These are phyloP conservation scores for Hortaea werneckii DNA, from an alignment of 2,329 filamentous ascomycete species.

Conservation along the genomic window DNA sequence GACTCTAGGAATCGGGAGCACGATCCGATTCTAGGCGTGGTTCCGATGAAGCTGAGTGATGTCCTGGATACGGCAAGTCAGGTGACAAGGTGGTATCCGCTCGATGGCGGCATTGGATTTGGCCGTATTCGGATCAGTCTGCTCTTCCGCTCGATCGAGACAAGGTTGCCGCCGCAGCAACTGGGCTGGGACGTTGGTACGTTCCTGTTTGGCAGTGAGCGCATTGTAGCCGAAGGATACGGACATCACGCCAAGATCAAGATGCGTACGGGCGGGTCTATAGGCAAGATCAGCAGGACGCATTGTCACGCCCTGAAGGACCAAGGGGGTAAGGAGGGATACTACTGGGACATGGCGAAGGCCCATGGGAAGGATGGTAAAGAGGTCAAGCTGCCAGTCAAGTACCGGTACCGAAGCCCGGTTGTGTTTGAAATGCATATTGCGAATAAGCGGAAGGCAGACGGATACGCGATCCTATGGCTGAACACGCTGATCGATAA, in stretches of 20 bases:
- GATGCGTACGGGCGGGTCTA: conserved; percentile 75
- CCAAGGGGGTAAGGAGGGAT: conserved; percentile 39
- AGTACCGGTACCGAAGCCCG: conserved; percentile 80
- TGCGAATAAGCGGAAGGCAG: conserved; percentile 56
- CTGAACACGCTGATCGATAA: conserved; percentile 75
- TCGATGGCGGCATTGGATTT: conserved; percentile 85
- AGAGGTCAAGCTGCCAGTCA: conserved; percentile 67
- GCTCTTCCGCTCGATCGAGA: conserved; percentile 81
- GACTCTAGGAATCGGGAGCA: conserved; percentile 85
- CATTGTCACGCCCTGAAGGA: conserved; percentile 45
- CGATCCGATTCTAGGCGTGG: conserved; percentile 85
- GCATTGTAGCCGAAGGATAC: conserved; percentile 56
- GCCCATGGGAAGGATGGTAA: conserved; percentile 21
- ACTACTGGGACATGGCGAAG: conserved; percentile 46
- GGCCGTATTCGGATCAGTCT: conserved; percentile 81
- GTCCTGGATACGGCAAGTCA: conserved; percentile 82
- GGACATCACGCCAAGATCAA: conserved; percentile 56
- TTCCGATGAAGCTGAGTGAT: conserved; percentile 78
- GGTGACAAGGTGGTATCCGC: conserved; percentile 85
- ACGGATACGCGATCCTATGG: conserved; percentile 76
- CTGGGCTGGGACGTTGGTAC: conserved; percentile 94
- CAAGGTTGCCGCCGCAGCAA: conserved; percentile 71
- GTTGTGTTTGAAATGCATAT: conserved; percentile 79
- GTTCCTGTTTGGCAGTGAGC: conserved; percentile 71
- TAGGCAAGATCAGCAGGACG: conserved; percentile 56